Percentiles rank a stretch among this genome's conserved stretches.
Evolutionary conservation across 331 rosid species (phyloP).

Genomic region (Rosa hybrid): DNA sequence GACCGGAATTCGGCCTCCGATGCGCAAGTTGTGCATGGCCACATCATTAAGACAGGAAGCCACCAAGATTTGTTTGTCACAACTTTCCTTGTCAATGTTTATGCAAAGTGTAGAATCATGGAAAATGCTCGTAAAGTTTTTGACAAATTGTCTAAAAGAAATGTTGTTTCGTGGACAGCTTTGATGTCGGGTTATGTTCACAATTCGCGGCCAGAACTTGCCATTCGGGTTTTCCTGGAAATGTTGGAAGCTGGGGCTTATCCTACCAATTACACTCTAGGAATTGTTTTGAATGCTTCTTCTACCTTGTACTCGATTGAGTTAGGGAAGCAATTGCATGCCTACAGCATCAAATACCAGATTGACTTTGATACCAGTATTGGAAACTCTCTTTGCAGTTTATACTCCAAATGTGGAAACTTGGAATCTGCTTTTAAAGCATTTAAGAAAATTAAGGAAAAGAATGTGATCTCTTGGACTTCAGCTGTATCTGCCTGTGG

Average conservation of each 20-base stretch:
- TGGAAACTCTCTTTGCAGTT: constrained; percentile 80
- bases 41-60: constrained; percentile 62
- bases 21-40: constrained; percentile 61
- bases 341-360: constrained; percentile 58
- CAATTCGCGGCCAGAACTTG: constrained; percentile 52
- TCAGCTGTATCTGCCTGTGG: constrained; percentile 69
- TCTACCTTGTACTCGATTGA: constrained; percentile 44
- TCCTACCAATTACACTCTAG: constrained; percentile 69
- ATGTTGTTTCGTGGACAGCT: constrained; percentile 66
- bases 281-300: constrained; percentile 65
- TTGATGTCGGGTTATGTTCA: constrained; percentile 69
- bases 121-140: constrained; percentile 58
- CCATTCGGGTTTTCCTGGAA: constrained; percentile 52
- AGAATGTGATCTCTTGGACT: constrained; percentile 89
- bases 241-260: constrained; percentile 69
- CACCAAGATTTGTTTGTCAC: constrained; percentile 52
- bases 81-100: constrained; percentile 58
- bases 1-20: constrained; percentile 38
- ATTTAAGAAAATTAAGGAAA: constrained; percentile 56
- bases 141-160: constrained; percentile 55
- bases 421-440: constrained; percentile 56
- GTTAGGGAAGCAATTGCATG: constrained; percentile 79
- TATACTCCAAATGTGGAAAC: constrained; percentile 65
- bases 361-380: constrained; percentile 70
- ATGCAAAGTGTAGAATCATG: constrained; percentile 70